Evolutionary conservation across 768 basidiomycete genomes (phyloP), one percentile per base, ranked within the genome.

Genomic region (Leccinum variicolor): DNA sequence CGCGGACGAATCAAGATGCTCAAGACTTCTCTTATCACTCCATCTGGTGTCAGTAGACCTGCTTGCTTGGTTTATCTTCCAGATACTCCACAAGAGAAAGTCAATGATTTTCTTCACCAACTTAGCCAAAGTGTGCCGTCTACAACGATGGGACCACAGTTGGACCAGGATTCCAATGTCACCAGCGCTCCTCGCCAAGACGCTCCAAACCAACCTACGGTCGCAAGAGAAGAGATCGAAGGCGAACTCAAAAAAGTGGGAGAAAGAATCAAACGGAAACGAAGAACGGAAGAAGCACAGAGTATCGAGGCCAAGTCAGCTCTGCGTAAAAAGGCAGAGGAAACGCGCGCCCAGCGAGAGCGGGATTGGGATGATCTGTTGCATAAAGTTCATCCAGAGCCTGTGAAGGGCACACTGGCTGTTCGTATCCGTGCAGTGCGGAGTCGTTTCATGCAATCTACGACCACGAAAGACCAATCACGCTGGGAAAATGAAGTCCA

Each of bases 1-100:
- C 83, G 81, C 29, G 86, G 86, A 8, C 81, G 84, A 60, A 73
- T 95, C 58, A 92, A 85, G 69, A 78, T 84, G 64, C 73, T 92
- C 29, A 87, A 80, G 61, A 90, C 90, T 3, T 78, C 81, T 6
- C 72, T 91, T 17, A 73, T 81, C 14, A 81, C 81, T 4, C 73
- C 78, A 17, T 87, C 84, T 14, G 88, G 89, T 8, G 73, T 80
- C 46, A 81, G 66, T 52, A 83, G 84, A 17, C 79, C 81, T 21
- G 79, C 83, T 10, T 83, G 78, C 57, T 76, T 96, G 34, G 76
- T 84, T 9, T 87, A 91, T 71, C 76, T 92, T 13, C 82, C 89
- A 1, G 78, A 81, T 29, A 71, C 82, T 13, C 72, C 79, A 0
- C 78, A 84, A 58, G 80, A 77, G 4, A 75, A 73, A 45, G 64